These are phyloP conservation scores for Suillus tomentosus DNA, from an alignment of 768 basidiomycete genomes.

Conservation along the genomic window DNA sequence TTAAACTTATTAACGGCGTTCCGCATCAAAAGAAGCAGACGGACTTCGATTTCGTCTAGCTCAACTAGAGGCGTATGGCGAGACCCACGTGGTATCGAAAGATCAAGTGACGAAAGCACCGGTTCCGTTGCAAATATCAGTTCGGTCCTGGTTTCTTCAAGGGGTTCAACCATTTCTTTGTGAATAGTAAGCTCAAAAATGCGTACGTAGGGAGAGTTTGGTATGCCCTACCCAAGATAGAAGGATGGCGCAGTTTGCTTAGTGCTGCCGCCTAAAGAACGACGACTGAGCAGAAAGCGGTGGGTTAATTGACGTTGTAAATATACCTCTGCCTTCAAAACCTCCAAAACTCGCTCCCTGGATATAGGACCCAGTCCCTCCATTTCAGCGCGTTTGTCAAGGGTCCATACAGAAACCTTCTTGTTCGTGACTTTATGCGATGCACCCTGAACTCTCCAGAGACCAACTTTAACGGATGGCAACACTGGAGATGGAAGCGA, in stretches of 20 bases:
- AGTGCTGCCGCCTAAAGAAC: conserved; percentile 75
- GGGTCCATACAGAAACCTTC: conserved; percentile 89
- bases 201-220: conserved; percentile 9
- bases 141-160: conserved; percentile 90
- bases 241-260: conserved; percentile 87
- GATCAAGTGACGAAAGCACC: conserved; percentile 76
- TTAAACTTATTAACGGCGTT: conserved; percentile 11
- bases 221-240: conserved; percentile 68
- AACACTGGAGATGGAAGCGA: conserved; percentile 44
- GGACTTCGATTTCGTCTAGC: conserved; percentile 93
- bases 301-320: conserved; percentile 15
- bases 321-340: conserved; percentile 86
- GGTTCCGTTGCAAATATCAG: conserved; percentile 94
- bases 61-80: conserved; percentile 65
- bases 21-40: conserved; percentile 22
- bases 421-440: conserved; percentile 89
- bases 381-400: conserved; percentile 82
- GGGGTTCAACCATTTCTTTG: conserved; percentile 94
- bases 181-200: conserved; percentile 13
- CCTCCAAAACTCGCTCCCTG: conserved; percentile 77
- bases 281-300: conserved; percentile 2
- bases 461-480: conserved; percentile 69
- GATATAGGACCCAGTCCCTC: conserved; percentile 65
- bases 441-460: conserved; percentile 89
- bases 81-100: conserved; percentile 69